Evolutionary conservation across 192 early-diverging fungal species (phyloP).

Genomic region (Borealophlyctis nickersoniae): DNA sequence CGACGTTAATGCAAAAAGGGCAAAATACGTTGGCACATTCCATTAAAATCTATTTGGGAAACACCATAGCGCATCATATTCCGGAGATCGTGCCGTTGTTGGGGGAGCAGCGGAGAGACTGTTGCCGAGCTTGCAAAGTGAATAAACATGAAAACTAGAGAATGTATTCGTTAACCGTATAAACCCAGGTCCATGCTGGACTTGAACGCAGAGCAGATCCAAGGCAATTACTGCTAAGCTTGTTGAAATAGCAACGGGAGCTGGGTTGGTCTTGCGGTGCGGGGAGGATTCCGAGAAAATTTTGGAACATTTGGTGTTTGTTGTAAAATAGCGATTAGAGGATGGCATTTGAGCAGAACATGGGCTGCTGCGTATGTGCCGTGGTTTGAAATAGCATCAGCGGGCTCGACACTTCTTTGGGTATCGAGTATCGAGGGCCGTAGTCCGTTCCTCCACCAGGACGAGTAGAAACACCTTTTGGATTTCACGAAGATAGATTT

Average conservation of each 20-base stretch:
- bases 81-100: conserved; percentile 20
- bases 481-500: no score
- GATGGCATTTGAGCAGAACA: no score
- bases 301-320: neutral
- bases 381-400: no score
- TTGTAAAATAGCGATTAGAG: no score
- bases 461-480: no score
- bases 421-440: no score
- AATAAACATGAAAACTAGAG: neutral
- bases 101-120: neutral
- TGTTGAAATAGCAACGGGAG: conserved; percentile 12
- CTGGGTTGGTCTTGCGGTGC: conserved; percentile 5
- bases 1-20: conserved; percentile 5
- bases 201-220: conserved; percentile 12
- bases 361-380: no score
- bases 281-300: neutral
- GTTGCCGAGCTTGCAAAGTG: no score
- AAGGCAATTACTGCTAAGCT: conserved; percentile 11
- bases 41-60: conserved; percentile 31
- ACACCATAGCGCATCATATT: conserved; percentile 29
- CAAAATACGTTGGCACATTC: conserved; percentile 4
- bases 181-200: conserved; percentile 17
- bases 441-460: no score
- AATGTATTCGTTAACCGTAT: conserved; percentile 5
- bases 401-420: no score